Evolutionary conservation across 768 basidiomycete genomes (phyloP).

Genomic region (Hysterangium stoloniferum): DNA sequence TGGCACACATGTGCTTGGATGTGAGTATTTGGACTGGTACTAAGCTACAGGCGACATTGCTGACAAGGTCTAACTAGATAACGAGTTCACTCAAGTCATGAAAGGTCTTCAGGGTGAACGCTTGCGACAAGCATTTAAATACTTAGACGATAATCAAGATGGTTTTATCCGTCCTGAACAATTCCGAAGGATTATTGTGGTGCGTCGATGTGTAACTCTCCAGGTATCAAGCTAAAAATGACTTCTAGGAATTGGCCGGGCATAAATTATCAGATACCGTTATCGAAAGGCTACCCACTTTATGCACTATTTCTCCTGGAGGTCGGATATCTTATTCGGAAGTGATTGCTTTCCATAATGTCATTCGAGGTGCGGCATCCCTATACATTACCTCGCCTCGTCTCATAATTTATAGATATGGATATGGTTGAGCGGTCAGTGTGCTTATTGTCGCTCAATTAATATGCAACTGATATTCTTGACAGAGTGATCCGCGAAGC

Average conservation of each 20-base stretch:
- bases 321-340: constrained; percentile 94
- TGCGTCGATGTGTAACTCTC: constrained; percentile 32
- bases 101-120: constrained; percentile 98
- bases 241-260: constrained; percentile 80
- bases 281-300: constrained; percentile 84
- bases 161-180: constrained; percentile 92
- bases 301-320: constrained; percentile 84
- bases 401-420: constrained; percentile 55
- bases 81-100: constrained; percentile 98
- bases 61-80: constrained; percentile 43
- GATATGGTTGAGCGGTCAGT: constrained; percentile 86
- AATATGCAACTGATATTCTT: constrained; percentile 6
- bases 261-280: constrained; percentile 96
- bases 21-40: constrained; percentile 36
- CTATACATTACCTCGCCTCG: background rate
- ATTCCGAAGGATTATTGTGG: constrained; percentile 92
- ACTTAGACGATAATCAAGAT: constrained; percentile 82
- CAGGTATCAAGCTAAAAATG: background rate
- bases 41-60: background rate
- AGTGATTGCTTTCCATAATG: constrained; percentile 95
- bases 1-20: constrained; percentile 85
- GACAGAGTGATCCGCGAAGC: constrained; percentile 82
- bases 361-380: constrained; percentile 64
- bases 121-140: constrained; percentile 90
- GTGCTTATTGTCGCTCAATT: background rate